Evolutionary conservation across 2,329 filamentous ascomycete genomes (phyloP), one percentile per base, ranked within the genome.

Genomic region (Macrophomina tecta): DNA sequence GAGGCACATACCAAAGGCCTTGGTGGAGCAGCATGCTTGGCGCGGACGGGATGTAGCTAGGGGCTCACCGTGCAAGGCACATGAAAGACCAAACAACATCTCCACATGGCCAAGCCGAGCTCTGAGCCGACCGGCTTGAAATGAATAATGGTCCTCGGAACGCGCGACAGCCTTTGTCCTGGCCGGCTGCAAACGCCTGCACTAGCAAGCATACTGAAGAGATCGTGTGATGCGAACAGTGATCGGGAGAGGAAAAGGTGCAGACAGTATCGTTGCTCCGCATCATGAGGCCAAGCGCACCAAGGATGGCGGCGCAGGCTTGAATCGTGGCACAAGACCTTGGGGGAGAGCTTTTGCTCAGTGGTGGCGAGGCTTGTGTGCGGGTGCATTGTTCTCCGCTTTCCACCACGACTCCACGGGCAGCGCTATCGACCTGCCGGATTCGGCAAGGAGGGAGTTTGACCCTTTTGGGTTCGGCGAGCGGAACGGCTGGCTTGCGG

Each of bases 381-480:
- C 23, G 23, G 23, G 1, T 23, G 23, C 23, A 23, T 12, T 49
- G 32, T 49, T 40, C 60, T 40, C 45, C 60, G 45, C 45, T 63
- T 18, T 52, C 48, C 36, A 38, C 7, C 23, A 32, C 46, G 36
- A 42, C 61, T 40, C 61, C 48, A 42, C 36, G 48, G 48, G 28
- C 23, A 23, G 60, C 60, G 32, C 18, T 53, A 64, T 64, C 61
- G 34, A 65, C 62, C 49, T 56, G 62, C 62, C 62, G 8, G 5
- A 34, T 56, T 28, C 23, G 62, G 38, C 40, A 55, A 51, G 7
- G 38, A 51, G 40, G 32, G 34, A 32, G 16, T 8, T n/a, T 42
- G 34, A 14, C 32, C n/a, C 14, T 18, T 45, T 23, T 23, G 23
- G 5, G 42, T 42, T 55, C 40, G 62, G 48, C 49, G 40, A 46